Conservation (phyloP, 2,329 filamentous ascomycete species). For the Mycosphaerella arachidis region DNA sequence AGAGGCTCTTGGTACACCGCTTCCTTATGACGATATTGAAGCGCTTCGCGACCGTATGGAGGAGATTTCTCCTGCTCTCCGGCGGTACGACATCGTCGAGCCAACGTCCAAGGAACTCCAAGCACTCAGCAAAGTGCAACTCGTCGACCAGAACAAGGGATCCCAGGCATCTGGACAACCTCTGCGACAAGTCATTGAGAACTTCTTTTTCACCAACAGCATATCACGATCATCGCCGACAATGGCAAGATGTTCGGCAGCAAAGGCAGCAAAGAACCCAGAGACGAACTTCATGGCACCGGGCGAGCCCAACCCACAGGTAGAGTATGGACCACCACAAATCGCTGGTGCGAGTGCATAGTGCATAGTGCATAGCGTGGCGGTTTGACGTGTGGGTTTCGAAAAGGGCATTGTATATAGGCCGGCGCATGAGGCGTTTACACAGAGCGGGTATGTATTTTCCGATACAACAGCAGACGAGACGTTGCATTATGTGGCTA, state of each 20-base stretch:
- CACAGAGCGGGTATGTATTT: conserved; percentile 7
- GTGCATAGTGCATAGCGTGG: background rate
- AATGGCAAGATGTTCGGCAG: conserved; percentile 94
- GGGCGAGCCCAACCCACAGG: conserved; percentile 40
- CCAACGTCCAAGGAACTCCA: conserved; percentile 55
- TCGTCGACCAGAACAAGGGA: conserved; percentile 95
- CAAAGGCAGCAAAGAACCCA: conserved; percentile 63
- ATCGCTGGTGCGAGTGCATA: conserved; percentile 24
- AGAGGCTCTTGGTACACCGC: conserved; percentile 80
- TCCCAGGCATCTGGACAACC: conserved; percentile 65
- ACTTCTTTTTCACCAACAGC: conserved; percentile 97
- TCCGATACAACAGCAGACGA: conserved; percentile 2
- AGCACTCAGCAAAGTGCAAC: conserved; percentile 82
- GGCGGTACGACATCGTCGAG: conserved; percentile 88
- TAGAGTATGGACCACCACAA: conserved; percentile 36
- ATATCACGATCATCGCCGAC: conserved; percentile 97
- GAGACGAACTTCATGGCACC: conserved; percentile 50
- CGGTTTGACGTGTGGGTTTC: background rate
- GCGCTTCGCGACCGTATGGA: conserved; percentile 87
- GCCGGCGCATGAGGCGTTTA: conserved; percentile 11
- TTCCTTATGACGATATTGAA: conserved; percentile 91
- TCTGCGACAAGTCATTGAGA: conserved; percentile 80
- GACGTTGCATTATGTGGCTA: background rate
- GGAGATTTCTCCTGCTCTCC: conserved; percentile 86
- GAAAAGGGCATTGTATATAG: conserved; percentile 8